Percentiles rank a stretch among this genome's conserved stretches.
Conservation (phyloP, 1,284 basidiomycete species). For the Naganishia liquefaciens region DNA sequence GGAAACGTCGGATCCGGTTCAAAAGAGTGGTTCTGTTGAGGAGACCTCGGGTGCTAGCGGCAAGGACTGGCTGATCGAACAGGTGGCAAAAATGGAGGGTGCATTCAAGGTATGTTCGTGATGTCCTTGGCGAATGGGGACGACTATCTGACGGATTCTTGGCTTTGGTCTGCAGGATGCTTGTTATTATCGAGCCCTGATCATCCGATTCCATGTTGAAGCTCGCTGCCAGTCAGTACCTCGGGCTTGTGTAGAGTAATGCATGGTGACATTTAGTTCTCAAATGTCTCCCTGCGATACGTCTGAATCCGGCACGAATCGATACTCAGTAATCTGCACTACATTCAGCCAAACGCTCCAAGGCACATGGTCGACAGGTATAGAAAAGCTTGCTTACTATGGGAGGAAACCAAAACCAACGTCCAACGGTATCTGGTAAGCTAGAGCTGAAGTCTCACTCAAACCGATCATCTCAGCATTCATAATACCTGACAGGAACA, state of each 20-base stretch:
- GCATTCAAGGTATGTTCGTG: conserved; percentile 19
- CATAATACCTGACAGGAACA: conserved; percentile 7
- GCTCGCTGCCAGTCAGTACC: conserved; percentile 17
- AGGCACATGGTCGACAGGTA: conserved; percentile 21
- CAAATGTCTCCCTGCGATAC: background rate
- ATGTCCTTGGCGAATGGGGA: background rate
- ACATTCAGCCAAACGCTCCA: conserved; percentile 28
- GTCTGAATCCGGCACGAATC: too few relatives aligned
- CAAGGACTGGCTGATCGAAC: conserved; percentile 23
- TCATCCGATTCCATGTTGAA: conserved; percentile 29
- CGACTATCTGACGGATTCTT: too few relatives aligned
- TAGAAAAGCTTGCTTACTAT: conserved; percentile 22
- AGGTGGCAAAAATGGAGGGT: conserved; percentile 24
- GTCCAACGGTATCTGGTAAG: conserved; percentile 26
- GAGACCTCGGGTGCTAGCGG: background rate
- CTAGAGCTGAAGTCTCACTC: background rate
- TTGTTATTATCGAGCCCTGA: conserved; percentile 29
- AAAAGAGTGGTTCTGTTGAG: background rate
- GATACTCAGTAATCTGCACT: conserved; percentile 22
- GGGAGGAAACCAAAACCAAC: conserved; percentile 14
- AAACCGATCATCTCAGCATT: too few relatives aligned
- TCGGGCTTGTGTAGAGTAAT: background rate
- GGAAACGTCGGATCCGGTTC: background rate
- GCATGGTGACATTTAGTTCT: background rate
- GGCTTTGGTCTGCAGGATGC: conserved; percentile 8